Conservation (phyloP, 805 yeast species). For the Tetrapisispora namnaoensis region DNA sequence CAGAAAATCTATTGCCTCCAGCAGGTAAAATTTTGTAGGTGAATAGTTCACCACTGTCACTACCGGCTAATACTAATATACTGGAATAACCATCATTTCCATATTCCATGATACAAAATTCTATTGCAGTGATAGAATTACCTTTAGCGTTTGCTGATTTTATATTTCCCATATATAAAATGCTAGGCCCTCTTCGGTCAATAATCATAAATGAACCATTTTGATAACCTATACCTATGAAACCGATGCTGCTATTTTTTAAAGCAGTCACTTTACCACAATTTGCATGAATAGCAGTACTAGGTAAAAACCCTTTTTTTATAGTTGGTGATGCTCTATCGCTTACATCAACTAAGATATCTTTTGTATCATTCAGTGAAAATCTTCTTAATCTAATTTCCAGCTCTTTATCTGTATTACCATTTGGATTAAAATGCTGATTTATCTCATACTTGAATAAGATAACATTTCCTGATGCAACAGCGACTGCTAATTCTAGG, state of each 20-base stretch:
- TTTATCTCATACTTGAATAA: constrained; percentile 62
- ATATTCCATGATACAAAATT: constrained; percentile 62
- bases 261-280: constrained; percentile 49
- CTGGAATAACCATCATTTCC: constrained; percentile 64
- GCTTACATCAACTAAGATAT: constrained; percentile 37
- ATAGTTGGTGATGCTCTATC: constrained; percentile 42
- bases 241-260: constrained; percentile 66
- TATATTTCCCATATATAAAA: constrained; percentile 38
- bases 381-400: constrained; percentile 21
- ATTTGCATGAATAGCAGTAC: constrained; percentile 35
- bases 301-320: constrained; percentile 56
- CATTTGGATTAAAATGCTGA: constrained; percentile 31
- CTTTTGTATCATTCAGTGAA: constrained; percentile 13
- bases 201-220: constrained; percentile 67
- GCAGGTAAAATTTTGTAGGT: constrained; percentile 59
- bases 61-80: constrained; percentile 66
- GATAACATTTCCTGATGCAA: constrained; percentile 62
- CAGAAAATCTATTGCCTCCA: constrained; percentile 50
- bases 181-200: constrained; percentile 74
- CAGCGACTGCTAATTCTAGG: constrained; percentile 64
- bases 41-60: constrained; percentile 60
- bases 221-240: constrained; percentile 69
- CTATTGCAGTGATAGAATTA: constrained; percentile 44
- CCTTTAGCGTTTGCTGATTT: constrained; percentile 20
- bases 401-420: constrained; percentile 6